A percentile compares a stretch with the other conserved stretches of the same genome.
Evolutionary conservation across 164 flowering plant species (phyloP).

Genomic region (Buxus sempervirens): DNA sequence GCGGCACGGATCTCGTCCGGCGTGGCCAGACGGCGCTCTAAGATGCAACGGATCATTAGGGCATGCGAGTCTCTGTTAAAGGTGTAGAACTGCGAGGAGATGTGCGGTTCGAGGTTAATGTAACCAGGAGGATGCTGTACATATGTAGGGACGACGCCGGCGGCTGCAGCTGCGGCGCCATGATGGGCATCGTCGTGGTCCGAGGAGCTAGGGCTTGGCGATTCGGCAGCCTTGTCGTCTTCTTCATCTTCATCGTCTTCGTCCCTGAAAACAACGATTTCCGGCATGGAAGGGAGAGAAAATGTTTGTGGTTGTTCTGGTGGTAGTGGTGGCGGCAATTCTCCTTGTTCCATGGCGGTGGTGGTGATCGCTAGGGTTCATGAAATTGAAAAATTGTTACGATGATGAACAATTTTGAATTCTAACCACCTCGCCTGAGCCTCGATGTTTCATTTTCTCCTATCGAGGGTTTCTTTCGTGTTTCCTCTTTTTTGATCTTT

Average conservation of each 20-base stretch:
- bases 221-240: conserved; percentile 22
- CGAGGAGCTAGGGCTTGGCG: conserved; percentile 25
- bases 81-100: conserved; percentile 74
- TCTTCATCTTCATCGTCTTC: conserved; percentile 27
- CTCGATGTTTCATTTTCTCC: no score
- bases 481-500: no score
- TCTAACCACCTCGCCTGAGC: no score
- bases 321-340: conserved; percentile 16
- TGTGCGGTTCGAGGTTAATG: conserved; percentile 61
- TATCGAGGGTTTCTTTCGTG: no score
- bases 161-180: not conserved
- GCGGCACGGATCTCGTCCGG: conserved; percentile 63
- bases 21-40: conserved; percentile 46
- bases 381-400: conserved; percentile 14
- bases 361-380: conserved; percentile 20
- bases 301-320: conserved; percentile 11
- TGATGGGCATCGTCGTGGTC: conserved; percentile 6
- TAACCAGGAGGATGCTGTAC: not conserved
- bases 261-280: conserved; percentile 47
- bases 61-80: conserved; percentile 63
- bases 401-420: no score
- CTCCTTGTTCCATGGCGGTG: conserved; percentile 13
- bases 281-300: conserved; percentile 30
- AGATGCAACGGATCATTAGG: conserved; percentile 60
- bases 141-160: conserved; percentile 1